A percentile compares a stretch with the other conserved stretches of the same genome.
Evolutionary conservation across 306 rosid species (phyloP).

Genomic region (Sicyos edulis): DNA sequence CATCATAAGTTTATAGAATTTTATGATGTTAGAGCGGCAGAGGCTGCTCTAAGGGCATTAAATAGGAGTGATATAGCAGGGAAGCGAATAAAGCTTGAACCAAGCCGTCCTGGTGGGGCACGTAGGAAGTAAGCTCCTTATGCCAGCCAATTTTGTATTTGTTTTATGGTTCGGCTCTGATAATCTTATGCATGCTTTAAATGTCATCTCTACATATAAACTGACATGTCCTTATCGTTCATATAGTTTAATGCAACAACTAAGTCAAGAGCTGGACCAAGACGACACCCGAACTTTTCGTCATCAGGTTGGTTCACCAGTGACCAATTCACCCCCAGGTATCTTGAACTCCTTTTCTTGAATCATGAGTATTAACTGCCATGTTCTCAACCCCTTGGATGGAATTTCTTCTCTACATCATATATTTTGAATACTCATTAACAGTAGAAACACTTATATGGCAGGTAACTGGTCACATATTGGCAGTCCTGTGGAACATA

Average conservation of each 20-base stretch:
- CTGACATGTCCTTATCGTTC: slow-evolving; percentile 14
- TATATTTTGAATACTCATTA: not conserved
- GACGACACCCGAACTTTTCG: slow-evolving; percentile 63
- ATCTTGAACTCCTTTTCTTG: not conserved
- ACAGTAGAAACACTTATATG: slow-evolving; percentile 17
- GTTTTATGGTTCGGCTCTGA: not conserved
- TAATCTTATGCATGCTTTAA: not conserved
- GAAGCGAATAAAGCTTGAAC: slow-evolving; percentile 92
- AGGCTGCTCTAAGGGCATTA: slow-evolving; percentile 80
- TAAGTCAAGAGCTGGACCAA: slow-evolving; percentile 82
- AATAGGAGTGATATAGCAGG: slow-evolving; percentile 95
- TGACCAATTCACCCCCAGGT: slow-evolving; percentile 90
- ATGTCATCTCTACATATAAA: slow-evolving; percentile 1
- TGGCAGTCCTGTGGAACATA: slow-evolving; percentile 74
- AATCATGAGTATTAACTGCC: not conserved
- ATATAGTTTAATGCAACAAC: slow-evolving; percentile 77
- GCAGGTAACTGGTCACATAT: slow-evolving; percentile 73
- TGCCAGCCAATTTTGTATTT: slow-evolving; percentile 1
- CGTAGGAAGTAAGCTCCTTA: slow-evolving; percentile 69
- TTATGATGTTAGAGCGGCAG: slow-evolving; percentile 88
- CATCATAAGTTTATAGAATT: slow-evolving; percentile 90
- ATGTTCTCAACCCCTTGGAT: not conserved
- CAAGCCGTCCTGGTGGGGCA: slow-evolving; percentile 98
- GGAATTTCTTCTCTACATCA: not conserved
- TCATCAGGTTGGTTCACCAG: slow-evolving; percentile 73